Evolutionary conservation across 2,329 filamentous ascomycete genomes (phyloP).

Genomic region (Neobulgaria alba): DNA sequence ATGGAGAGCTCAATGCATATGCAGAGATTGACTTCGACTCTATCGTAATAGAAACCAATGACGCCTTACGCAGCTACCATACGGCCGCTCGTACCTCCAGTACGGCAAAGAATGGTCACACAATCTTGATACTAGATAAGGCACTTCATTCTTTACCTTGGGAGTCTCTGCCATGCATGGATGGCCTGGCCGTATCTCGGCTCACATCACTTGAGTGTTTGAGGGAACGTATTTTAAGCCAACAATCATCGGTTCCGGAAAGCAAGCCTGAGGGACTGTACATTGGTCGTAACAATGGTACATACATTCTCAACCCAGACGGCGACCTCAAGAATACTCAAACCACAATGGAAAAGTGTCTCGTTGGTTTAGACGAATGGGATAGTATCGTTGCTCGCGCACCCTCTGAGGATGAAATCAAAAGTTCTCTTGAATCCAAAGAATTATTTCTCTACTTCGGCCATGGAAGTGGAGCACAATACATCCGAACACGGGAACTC

Average conservation of each 20-base stretch:
- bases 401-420: conserved; percentile 74
- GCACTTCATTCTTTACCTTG: conserved; percentile 85
- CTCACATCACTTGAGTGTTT: conserved; percentile 81
- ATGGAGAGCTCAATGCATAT: conserved; percentile 92
- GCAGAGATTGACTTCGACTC: conserved; percentile 94
- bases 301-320: conserved; percentile 84
- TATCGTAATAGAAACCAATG: conserved; percentile 81
- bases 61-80: conserved; percentile 76
- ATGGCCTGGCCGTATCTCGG: conserved; percentile 70
- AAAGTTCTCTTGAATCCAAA: conserved; percentile 51
- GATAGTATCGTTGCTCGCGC: conserved; percentile 55
- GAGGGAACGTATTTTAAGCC: conserved; percentile 57
- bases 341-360: conserved; percentile 57
- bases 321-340: conserved; percentile 78
- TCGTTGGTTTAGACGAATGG: conserved; percentile 63
- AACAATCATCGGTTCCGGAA: conserved; percentile 11
- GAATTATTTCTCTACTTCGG: conserved; percentile 89
- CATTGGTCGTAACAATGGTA: conserved; percentile 47
- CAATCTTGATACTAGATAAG: conserved; percentile 86
- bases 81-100: conserved; percentile 32
- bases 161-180: conserved; percentile 87
- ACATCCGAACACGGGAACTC: conserved; percentile 78
- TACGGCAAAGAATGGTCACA: conserved; percentile 47
- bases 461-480: conserved; percentile 90
- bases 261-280: conserved; percentile 39